A percentile compares a stretch with the other conserved stretches of the same genome.
phyloP scores from a whole-genome alignment of 2,329 filamentous ascomycete species.

The Alternaria novae-zelandiae region DNA sequence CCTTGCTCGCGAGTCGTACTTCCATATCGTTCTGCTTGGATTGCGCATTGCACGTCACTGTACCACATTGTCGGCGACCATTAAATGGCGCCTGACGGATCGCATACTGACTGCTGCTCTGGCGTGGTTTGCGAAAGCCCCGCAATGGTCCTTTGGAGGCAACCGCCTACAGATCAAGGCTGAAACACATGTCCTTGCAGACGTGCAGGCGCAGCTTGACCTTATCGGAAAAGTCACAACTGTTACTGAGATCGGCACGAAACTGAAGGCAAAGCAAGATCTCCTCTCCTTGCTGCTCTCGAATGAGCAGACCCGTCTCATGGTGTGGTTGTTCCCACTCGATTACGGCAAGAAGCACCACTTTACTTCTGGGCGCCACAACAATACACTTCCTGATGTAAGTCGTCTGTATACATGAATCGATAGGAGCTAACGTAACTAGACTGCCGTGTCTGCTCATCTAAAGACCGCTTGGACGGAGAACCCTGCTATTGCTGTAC shows the following conservation, averaged over 20 bases:
- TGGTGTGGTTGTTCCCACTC: constrained; percentile 88
- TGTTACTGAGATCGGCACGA: constrained; percentile 58
- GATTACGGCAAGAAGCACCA: constrained; percentile 66
- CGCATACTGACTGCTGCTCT: constrained; percentile 84
- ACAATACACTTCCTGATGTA: constrained; percentile 51
- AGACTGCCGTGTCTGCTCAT: constrained; percentile 67
- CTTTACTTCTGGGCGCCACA: constrained; percentile 53
- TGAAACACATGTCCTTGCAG: constrained; percentile 80
- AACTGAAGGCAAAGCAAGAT: constrained; percentile 80
- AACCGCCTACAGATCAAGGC: constrained; percentile 94
- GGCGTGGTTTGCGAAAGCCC: constrained; percentile 83
- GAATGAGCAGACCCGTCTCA: constrained; percentile 81
- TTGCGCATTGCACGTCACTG: constrained; percentile 77
- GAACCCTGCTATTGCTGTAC: constrained; percentile 83
- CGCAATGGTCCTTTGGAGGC: constrained; percentile 93
- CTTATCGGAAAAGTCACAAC: constrained; percentile 66
- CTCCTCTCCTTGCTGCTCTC: constrained; percentile 81
- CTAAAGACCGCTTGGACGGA: constrained; percentile 87
- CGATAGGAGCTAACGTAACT: constrained; percentile 17
- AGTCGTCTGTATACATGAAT: constrained; percentile 5
- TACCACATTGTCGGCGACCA: constrained; percentile 66
- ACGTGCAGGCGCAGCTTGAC: constrained; percentile 73
- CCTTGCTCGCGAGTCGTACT: constrained; percentile 87
- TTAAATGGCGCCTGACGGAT: constrained; percentile 86
- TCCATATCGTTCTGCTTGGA: constrained; percentile 84